Conservation (phyloP, 2,329 filamentous ascomycete genomes). For the Fusarium sp. region DNA sequence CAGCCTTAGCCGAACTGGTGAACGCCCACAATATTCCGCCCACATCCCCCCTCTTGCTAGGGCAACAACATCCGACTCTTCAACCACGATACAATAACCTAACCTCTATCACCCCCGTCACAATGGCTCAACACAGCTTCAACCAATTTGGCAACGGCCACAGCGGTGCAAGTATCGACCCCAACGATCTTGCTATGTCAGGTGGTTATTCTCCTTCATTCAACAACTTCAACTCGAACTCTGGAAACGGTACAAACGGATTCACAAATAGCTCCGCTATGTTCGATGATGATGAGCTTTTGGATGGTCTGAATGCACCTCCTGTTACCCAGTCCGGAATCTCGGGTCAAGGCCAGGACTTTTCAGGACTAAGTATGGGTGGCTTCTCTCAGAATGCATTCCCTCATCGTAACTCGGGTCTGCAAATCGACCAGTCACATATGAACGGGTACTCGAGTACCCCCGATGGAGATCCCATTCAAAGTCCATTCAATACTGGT, state of each 20-base stretch:
- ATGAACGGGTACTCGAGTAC: conserved; percentile 89
- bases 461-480: conserved; percentile 89
- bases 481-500: conserved; percentile 85
- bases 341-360: conserved; percentile 66
- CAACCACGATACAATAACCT: conserved; percentile 12
- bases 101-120: conserved; percentile 22
- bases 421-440: conserved; percentile 66
- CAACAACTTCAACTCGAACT: conserved; percentile 65
- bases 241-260: conserved; percentile 70
- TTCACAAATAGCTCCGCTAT: conserved; percentile 82
- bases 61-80: conserved; percentile 36
- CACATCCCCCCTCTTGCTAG: conserved; percentile 34
- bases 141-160: conserved; percentile 65
- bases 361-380: conserved; percentile 65
- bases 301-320: conserved; percentile 74
- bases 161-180: conserved; percentile 75
- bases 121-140: conserved; percentile 68
- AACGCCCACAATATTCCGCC: conserved; percentile 42
- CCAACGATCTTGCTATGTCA: conserved; percentile 82
- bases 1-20: conserved; percentile 33
- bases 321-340: conserved; percentile 63
- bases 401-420: conserved; percentile 63
- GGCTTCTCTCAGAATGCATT: conserved; percentile 64
- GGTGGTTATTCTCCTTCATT: conserved; percentile 70
- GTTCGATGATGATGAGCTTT: conserved; percentile 88